A percentile compares a stretch with the other conserved stretches of the same genome.
Conservation (phyloP, 2,329 filamentous ascomycete genomes). For the Thermothelomyces thermophilus region DNA sequence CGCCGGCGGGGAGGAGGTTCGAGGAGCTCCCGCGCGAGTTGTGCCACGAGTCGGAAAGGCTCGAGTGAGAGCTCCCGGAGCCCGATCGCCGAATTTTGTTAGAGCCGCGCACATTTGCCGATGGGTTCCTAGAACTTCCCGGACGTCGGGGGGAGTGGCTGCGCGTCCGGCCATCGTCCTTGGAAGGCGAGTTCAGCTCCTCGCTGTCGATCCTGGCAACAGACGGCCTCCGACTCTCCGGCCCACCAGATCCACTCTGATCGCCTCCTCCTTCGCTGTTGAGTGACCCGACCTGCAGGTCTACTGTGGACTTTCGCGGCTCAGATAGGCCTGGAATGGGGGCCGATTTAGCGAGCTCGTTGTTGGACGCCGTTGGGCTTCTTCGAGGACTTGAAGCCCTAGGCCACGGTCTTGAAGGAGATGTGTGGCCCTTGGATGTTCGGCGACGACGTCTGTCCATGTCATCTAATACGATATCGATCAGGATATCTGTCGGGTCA, state of each 20-base stretch:
- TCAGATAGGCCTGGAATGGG: conserved; percentile 62
- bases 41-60: conserved; percentile 58
- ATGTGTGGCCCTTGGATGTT: conserved; percentile 78
- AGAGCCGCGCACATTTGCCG: conserved; percentile 58
- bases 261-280: conserved; percentile 45
- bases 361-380: conserved; percentile 57
- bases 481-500: conserved; percentile 81
- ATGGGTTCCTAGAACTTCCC: conserved; percentile 64
- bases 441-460: conserved; percentile 86
- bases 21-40: conserved; percentile 66
- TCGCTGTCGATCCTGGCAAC: conserved; percentile 43
- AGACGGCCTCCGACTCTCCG: conserved; percentile 38
- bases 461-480: conserved; percentile 91
- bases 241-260: conserved; percentile 32
- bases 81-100: conserved; percentile 79
- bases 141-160: conserved; percentile 80
- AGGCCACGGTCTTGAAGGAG: conserved; percentile 66
- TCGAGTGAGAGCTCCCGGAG: conserved; percentile 88
- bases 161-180: conserved; percentile 47
- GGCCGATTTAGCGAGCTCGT: conserved; percentile 60
- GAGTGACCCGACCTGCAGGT: conserved; percentile 55
- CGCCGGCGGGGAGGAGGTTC: conserved; percentile 64
- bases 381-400: conserved; percentile 49
- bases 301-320: conserved; percentile 40
- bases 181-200: conserved; percentile 38